These are phyloP conservation scores for Tylopilus cervinicoccineus DNA, from an alignment of 768 basidiomycete species.

Conservation along the genomic window DNA sequence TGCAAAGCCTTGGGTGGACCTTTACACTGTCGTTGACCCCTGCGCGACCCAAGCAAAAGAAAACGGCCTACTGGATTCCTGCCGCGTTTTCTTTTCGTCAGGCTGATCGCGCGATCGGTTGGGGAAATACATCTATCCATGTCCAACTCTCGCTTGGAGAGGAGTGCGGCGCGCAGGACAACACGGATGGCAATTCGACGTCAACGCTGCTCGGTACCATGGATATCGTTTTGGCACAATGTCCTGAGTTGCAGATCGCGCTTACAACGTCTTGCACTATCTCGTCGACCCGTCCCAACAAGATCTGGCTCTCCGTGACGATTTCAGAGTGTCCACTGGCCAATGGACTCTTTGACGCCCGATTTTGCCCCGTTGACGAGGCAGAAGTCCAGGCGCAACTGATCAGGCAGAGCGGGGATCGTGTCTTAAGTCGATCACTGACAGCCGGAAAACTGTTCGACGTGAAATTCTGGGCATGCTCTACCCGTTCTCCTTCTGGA, in stretches of 20 bases:
- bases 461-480: slow-evolving; percentile 16
- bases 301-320: slow-evolving; percentile 11
- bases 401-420: slow-evolving; percentile 3
- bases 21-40: slow-evolving; percentile 14
- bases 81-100: slow-evolving; percentile 9
- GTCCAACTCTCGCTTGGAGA: slow-evolving; percentile 4
- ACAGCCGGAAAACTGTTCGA: slow-evolving; percentile 17
- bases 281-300: background rate
- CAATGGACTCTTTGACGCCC: slow-evolving; percentile 13
- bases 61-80: background rate
- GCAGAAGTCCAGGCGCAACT: background rate
- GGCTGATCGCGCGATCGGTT: background rate
- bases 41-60: background rate
- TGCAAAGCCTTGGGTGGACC: slow-evolving; percentile 12
- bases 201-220: slow-evolving; percentile 2
- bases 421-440: slow-evolving; percentile 12
- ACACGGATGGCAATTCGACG: too few species aligned
- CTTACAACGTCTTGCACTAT: background rate
- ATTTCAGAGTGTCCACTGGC: slow-evolving; percentile 14
- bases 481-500: slow-evolving; percentile 1
- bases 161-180: too few species aligned
- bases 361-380: background rate
- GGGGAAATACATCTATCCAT: slow-evolving; percentile 14
- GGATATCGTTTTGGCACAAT: background rate
- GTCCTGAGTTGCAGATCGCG: background rate